Evolutionary conservation across 345 rosid genomes (phyloP), one percentile per base, ranked within the genome.

Genomic region (Cardamine chenopodiifolia): DNA sequence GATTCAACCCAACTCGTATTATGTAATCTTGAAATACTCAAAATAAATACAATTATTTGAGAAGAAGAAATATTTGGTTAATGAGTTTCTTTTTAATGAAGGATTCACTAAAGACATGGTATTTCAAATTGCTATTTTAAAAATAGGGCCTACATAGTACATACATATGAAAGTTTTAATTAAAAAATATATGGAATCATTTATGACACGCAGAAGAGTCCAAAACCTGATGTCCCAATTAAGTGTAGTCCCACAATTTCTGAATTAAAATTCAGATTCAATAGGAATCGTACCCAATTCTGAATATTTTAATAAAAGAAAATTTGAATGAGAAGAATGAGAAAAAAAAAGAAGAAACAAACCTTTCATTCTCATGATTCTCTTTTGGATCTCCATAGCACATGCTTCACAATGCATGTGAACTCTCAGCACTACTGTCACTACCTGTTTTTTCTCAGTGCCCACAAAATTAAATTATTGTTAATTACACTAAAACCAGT

Each of bases 321-420:
- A 26, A 22, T 23, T 18, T 19, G 44, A 23, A 26, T 15, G 9
- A 59, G n/a, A 34, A 34, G 26, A 19, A 28, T 32, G 4, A 0
- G 1, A 44, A 37, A 19, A 19, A 11, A 26, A 19, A 44, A 62
- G 67, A 58, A 40, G 66, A 44, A 53, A 67, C 78, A 32, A 44
- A 83, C 98, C 98, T 85, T 94, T 85, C 93, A 94, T 91, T 78
- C 85, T 83, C 68, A 63, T 86, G 78, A 92, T 92, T 81, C 93
- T 86, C 85, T 91, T 94, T 89, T 92, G 86, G 81, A 90, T 88
- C 75, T 61, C 90, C 81, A 81, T 85, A 20, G 97, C 87, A 81
- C 98, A 94, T 56, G 92, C 97, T 53, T 94, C 98, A 67, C 98
- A 94, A 73, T 94, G 97, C 98, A 94, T 94, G 87, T 83, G 86